A percentile compares a stretch with the other conserved stretches of the same genome.
These are phyloP conservation scores for Debaryomyces coudertii DNA, from an alignment of 1,139 yeast species.

Conservation along the genomic window DNA sequence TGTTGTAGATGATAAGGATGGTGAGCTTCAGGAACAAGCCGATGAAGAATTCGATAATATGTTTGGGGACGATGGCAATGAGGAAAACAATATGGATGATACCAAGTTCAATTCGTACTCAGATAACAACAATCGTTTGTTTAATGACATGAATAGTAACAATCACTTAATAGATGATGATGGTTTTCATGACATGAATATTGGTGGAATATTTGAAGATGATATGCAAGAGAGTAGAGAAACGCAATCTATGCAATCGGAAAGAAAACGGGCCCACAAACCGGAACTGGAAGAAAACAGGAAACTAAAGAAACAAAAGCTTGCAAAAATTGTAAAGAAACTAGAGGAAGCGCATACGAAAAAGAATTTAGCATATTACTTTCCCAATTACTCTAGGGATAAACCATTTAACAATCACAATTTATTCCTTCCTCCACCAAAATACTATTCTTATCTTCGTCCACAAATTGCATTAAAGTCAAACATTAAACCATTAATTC, in stretches of 20 bases:
- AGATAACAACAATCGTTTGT: conserved; percentile 17
- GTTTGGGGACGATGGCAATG: conserved; percentile 42
- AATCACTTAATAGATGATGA: conserved; percentile 42
- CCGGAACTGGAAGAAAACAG: conserved; percentile 27
- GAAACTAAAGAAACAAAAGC: conserved; percentile 26
- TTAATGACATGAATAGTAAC: conserved; percentile 25
- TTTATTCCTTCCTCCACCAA: conserved; percentile 66
- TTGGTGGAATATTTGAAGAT: conserved; percentile 41
- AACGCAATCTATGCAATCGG: conserved; percentile 11
- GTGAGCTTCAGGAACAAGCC: conserved; percentile 35
- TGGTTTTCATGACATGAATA: conserved; percentile 43
- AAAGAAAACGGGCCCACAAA: conserved; percentile 20
- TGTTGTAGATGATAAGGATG: conserved; percentile 36
- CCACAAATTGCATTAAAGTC: conserved; percentile 50
- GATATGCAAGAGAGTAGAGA: conserved; percentile 15
- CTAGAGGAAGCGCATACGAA: conserved; percentile 37
- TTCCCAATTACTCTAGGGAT: conserved; percentile 63
- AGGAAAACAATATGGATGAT: conserved; percentile 7
- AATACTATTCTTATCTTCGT: conserved; percentile 51
- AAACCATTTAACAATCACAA: conserved; percentile 67
- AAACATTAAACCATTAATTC: conserved; percentile 58
- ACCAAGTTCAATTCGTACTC: conserved; percentile 5
- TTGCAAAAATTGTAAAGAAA: conserved; percentile 32
- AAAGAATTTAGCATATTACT: conserved; percentile 50
- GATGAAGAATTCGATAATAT: conserved; percentile 54